Percentiles rank a stretch among this genome's conserved stretches.
These are phyloP conservation scores for Lactifluus subvellereus DNA, from an alignment of 768 basidiomycete species.

Conservation along the genomic window DNA sequence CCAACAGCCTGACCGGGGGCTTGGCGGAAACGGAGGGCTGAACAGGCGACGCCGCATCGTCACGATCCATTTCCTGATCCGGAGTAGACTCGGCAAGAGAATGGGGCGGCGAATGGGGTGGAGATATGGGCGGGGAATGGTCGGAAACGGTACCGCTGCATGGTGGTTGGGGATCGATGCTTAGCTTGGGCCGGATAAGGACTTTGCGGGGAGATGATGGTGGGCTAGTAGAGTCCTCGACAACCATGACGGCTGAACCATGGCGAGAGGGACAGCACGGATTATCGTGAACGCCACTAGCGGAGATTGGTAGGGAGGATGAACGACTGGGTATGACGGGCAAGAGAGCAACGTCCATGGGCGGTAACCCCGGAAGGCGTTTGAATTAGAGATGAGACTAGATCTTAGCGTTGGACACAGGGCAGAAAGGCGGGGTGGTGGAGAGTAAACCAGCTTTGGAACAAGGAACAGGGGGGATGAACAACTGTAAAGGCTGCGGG, in stretches of 20 bases:
- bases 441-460: not conserved
- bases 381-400: not conserved
- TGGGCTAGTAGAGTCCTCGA: conserved; percentile 15
- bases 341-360: conserved; percentile 17
- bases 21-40: conserved; percentile 24
- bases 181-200: conserved; percentile 8
- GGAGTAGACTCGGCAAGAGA: conserved; percentile 6
- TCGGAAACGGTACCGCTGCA: not conserved
- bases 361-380: conserved; percentile 2
- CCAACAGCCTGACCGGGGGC: conserved; percentile 53
- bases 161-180: conserved; percentile 15
- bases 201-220: conserved; percentile 15
- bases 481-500: not conserved
- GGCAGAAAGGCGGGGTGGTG: not conserved
- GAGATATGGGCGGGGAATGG: conserved; percentile 10
- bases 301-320: conserved; percentile 19
- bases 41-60: conserved; percentile 12
- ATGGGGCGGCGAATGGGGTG: conserved; percentile 12
- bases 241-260: conserved; percentile 20
- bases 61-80: conserved; percentile 19
- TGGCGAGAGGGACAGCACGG: conserved; percentile 13
- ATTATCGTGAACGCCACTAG: not conserved
- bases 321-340: conserved; percentile 16
- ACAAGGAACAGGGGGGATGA: not conserved
- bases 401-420: not conserved